Evolutionary conservation across 116 monocot species (phyloP), one percentile per base, ranked within the genome.

Genomic region (Iris pallida): DNA sequence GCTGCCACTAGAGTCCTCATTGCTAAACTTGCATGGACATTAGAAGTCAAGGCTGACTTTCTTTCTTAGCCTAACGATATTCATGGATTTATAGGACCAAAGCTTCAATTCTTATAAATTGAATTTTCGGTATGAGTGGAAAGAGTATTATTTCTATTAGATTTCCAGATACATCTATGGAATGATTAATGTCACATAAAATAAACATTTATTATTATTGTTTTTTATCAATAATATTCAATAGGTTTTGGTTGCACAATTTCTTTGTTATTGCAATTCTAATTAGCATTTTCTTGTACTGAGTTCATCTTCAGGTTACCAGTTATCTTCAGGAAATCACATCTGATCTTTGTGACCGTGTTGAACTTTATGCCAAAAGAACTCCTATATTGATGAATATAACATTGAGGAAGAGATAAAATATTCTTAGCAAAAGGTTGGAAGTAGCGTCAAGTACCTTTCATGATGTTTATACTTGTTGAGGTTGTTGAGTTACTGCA

Each of bases 291-390:
- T 19, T 66, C 14, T 15, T 8, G 10, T 59, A 10, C 47, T n/a
- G 7, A 10, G 12, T 52, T 52, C 13, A 19, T 75, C 43, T 65
- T 72, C 71, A 96, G 96, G 85, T 96, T 63, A 96, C 81, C 72
- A 88, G 77, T 53, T 96, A 96, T 81, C 92, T 96, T 69, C 82
- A 92, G 64, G 89, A 89, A 81, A 89, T 92, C 65, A 89, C 92
- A 57, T 92, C 96, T 61, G 87, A 87, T 63, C 87, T 96, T 20
- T 92, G 89, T 79, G 57, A 89, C 30, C 77, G 92, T 63, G 89
- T 96, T 51, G 73, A 78, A 41, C 71, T 96, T 51, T 85, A 89
- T 79, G 77, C 80, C 59, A 96, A 87, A 83, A 76, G 71, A 75
- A 79, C 71, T 40, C 92, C 96, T 8, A 78, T 96, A 61, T 96